A percentile compares a stretch with the other conserved stretches of the same genome.
Conservation (phyloP, 768 basidiomycete genomes). For the Psilocybe cubensis region DNA sequence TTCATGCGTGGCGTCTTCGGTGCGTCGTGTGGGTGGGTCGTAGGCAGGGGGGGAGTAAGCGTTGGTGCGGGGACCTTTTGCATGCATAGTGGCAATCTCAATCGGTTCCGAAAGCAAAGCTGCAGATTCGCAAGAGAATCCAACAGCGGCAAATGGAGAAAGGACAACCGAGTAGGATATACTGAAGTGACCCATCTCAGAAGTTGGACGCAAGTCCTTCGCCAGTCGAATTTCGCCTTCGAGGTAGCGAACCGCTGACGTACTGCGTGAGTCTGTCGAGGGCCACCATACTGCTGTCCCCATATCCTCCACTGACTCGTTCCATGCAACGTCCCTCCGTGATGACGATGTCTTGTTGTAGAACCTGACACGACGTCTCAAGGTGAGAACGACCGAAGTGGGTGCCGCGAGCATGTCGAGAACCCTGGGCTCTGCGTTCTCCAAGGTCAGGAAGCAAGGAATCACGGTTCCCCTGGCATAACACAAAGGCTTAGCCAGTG, state of each 20-base stretch:
- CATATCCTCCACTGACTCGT: conserved; percentile 47
- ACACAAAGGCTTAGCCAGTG: conserved; percentile 50
- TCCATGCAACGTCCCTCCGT: conserved; percentile 45
- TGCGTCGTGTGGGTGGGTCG: conserved; percentile 34
- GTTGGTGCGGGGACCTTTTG: conserved; percentile 50
- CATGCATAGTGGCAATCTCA: conserved; percentile 54
- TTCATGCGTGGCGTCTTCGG: conserved; percentile 24
- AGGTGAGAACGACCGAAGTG: conserved; percentile 38
- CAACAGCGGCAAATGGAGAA: conserved; percentile 44
- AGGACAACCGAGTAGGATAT: conserved; percentile 53
- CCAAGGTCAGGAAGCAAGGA: conserved; percentile 48
- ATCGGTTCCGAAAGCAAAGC: conserved; percentile 52
- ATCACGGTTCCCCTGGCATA: conserved; percentile 54
- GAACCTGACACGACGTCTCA: conserved; percentile 46
- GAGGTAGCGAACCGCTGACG: conserved; percentile 40
- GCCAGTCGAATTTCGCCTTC: conserved; percentile 57
- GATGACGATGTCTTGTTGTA: conserved; percentile 39
- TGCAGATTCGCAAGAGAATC: conserved; percentile 39
- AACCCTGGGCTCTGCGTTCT: conserved; percentile 38
- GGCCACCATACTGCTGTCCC: conserved; percentile 54
- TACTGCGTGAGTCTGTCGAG: conserved; percentile 31
- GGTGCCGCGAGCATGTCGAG: conserved; percentile 48
- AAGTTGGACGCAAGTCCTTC: conserved; percentile 55
- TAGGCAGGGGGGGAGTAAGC: conserved; percentile 57
- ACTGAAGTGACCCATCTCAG: conserved; percentile 53